These are phyloP conservation scores for Penicillium turbatum DNA, from an alignment of 495 filamentous ascomycete species.

Conservation along the genomic window DNA sequence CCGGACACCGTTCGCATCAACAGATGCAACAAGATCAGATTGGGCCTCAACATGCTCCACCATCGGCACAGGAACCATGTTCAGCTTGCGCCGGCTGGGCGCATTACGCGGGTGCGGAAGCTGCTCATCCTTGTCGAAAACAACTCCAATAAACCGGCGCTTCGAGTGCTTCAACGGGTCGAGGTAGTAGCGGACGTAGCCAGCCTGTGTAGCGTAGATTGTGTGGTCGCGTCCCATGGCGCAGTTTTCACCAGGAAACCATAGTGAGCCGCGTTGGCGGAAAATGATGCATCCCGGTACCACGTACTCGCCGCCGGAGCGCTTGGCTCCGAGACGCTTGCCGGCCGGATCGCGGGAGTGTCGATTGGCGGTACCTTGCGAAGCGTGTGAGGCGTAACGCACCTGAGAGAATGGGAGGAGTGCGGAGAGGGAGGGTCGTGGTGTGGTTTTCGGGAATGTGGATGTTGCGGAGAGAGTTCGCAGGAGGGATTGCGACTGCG, in stretches of 20 bases:
- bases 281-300: slow-evolving; percentile 96
- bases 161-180: slow-evolving; percentile 75
- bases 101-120: slow-evolving; percentile 73
- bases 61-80: slow-evolving; percentile 54
- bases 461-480: slow-evolving; percentile 35
- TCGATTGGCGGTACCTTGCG: slow-evolving; percentile 81
- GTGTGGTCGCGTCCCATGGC: slow-evolving; percentile 96
- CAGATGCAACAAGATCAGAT: slow-evolving; percentile 34
- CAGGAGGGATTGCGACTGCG: slow-evolving; percentile 33
- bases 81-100: slow-evolving; percentile 59
- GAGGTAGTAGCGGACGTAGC: slow-evolving; percentile 94
- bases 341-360: slow-evolving; percentile 79
- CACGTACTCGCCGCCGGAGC: slow-evolving; percentile 84
- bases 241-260: slow-evolving; percentile 92
- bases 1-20: slow-evolving; percentile 28
- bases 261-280: slow-evolving; percentile 88
- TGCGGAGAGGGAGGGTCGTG: slow-evolving; percentile 22
- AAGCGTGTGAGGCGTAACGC: slow-evolving; percentile 77
- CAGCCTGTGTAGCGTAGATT: slow-evolving; percentile 77
- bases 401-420: slow-evolving; percentile 41
- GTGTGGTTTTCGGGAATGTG: slow-evolving; percentile 24
- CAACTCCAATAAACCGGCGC: slow-evolving; percentile 87
- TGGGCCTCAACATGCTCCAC: slow-evolving; percentile 31
- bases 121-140: slow-evolving; percentile 63
- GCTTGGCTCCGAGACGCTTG: slow-evolving; percentile 93